Evolutionary conservation across 768 basidiomycete genomes (phyloP).

Genomic region (Cystobasidium onofrii): DNA sequence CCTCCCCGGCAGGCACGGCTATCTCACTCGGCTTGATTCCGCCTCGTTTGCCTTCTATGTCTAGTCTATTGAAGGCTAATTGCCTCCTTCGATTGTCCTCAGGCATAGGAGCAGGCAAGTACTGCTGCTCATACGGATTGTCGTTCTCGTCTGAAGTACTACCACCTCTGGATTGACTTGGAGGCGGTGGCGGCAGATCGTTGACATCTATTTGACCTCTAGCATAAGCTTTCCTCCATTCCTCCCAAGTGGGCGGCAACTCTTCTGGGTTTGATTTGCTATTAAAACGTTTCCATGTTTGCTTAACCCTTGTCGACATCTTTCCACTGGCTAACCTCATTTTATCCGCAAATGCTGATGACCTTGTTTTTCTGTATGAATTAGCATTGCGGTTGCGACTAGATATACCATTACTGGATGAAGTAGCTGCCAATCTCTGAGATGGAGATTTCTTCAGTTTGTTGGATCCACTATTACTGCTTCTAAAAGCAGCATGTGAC

Average conservation of each 20-base stretch:
- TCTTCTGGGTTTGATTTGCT: constrained; percentile 35
- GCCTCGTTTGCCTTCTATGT: constrained; percentile 34
- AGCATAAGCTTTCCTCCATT: constrained; percentile 33
- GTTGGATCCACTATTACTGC: background rate
- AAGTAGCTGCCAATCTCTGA: background rate
- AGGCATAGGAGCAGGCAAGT: constrained; percentile 26
- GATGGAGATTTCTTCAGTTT: background rate
- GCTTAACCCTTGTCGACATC: constrained; percentile 7
- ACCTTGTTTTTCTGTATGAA: background rate
- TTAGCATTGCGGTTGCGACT: background rate
- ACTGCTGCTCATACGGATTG: constrained; percentile 23
- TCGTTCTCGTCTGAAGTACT: constrained; percentile 2
- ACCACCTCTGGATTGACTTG: constrained; percentile 8
- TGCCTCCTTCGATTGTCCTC: constrained; percentile 34
- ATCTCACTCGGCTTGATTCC: constrained; percentile 19
- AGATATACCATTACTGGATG: background rate
- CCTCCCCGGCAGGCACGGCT: constrained; percentile 8
- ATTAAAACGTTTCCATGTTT: constrained; percentile 21
- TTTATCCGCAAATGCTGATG: constrained; percentile 12
- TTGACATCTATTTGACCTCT: constrained; percentile 35
- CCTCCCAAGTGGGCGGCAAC: constrained; percentile 36
- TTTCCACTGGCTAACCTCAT: constrained; percentile 15
- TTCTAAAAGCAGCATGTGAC: background rate
- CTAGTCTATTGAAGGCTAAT: constrained; percentile 36
- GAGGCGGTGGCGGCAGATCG: constrained; percentile 31